A percentile compares a stretch with the other conserved stretches of the same genome.
These are phyloP conservation scores for Lanmaoa pseudosensibilis DNA, from an alignment of 768 basidiomycete genomes.

Conservation along the genomic window DNA sequence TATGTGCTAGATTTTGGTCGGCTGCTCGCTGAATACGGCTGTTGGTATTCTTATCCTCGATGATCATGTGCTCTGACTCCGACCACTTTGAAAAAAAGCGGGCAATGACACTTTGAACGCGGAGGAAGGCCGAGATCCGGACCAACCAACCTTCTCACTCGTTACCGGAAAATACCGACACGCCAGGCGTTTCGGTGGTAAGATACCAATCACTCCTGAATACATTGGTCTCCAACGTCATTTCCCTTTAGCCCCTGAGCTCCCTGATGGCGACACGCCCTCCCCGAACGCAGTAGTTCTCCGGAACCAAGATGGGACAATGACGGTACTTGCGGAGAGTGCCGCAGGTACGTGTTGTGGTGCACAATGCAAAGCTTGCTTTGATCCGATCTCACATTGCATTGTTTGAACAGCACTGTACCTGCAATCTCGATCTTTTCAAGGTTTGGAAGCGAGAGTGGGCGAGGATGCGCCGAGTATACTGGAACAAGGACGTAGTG, in stretches of 20 bases:
- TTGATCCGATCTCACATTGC: conserved; percentile 6
- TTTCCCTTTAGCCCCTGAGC: conserved; percentile 8
- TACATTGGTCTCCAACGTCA: background rate
- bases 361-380: conserved; percentile 3
- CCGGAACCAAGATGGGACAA: conserved; percentile 61
- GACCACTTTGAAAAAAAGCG: conserved; percentile 6
- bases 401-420: conserved; percentile 53
- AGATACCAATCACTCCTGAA: background rate
- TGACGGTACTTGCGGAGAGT: conserved; percentile 58
- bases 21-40: conserved; percentile 43
- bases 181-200: conserved; percentile 62
- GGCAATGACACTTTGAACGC: conserved; percentile 13
- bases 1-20: conserved; percentile 79
- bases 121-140: conserved; percentile 52
- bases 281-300: conserved; percentile 49
- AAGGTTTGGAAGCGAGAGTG: conserved; percentile 74
- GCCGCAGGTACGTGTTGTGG: conserved; percentile 59
- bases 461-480: conserved; percentile 79
- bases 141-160: conserved; percentile 82
- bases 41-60: conserved; percentile 12
- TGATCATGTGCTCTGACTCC: background rate
- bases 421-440: conserved; percentile 71
- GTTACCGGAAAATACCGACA: conserved; percentile 85
- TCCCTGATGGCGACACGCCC: conserved; percentile 18
- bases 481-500: conserved; percentile 86